Conservation (phyloP, 495 filamentous ascomycete species). For the Talaromyces ruber region DNA sequence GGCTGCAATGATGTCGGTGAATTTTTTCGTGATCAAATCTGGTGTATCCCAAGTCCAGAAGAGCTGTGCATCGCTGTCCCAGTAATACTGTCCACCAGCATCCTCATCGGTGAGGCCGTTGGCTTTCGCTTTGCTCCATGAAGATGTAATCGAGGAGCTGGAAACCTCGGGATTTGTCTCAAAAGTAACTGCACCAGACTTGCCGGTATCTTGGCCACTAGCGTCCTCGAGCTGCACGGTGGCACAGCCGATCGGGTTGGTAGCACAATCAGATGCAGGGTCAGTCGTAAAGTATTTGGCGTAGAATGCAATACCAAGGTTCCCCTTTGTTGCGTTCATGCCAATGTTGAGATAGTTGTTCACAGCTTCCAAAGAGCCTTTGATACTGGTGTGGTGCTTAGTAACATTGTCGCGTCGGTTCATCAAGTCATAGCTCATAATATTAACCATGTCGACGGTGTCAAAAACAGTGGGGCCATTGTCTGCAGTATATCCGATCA, state of each 20-base stretch:
- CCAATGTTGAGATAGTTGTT: conserved; percentile 54
- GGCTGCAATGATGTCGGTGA: conserved; percentile 47
- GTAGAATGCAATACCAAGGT: conserved; percentile 71
- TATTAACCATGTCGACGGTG: conserved; percentile 64
- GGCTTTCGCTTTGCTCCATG: conserved; percentile 39
- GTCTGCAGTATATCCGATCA: conserved; percentile 62
- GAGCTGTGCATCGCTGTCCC: conserved; percentile 46
- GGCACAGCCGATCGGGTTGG: conserved; percentile 51
- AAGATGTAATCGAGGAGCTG: conserved; percentile 20
- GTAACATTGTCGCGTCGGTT: conserved; percentile 65
- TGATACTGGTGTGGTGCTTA: conserved; percentile 56
- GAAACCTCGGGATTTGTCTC: conserved; percentile 4
- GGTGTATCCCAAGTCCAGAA: conserved; percentile 76
- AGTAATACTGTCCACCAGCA: conserved; percentile 61
- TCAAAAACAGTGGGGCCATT: conserved; percentile 54
- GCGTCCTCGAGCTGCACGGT: conserved; percentile 54
- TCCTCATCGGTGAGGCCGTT: conserved; percentile 49
- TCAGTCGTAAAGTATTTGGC: conserved; percentile 63
- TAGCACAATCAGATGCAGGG: conserved; percentile 33
- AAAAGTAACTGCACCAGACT: conserved; percentile 52
- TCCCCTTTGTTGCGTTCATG: conserved; percentile 46
- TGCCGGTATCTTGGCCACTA: conserved; percentile 57
- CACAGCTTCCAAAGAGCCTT: conserved; percentile 43
- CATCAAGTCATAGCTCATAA: conserved; percentile 77
- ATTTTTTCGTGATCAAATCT: conserved; percentile 53